Evolutionary conservation across 306 rosid species (phyloP).

Genomic region (Inga leiocalycina): DNA sequence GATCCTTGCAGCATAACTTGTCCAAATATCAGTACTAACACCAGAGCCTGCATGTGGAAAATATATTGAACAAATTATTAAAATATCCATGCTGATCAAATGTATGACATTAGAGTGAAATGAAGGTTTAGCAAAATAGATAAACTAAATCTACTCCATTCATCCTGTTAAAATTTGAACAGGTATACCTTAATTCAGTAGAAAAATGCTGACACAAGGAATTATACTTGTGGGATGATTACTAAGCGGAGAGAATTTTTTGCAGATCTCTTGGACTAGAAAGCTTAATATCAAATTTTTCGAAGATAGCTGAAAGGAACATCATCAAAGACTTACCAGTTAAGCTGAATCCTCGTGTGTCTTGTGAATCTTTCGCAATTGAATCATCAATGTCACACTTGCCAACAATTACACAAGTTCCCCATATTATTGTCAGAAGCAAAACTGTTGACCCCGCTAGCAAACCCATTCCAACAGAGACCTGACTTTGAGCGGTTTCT

Average conservation of each 20-base stretch:
- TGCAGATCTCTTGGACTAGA: not conserved
- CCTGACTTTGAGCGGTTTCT: constrained; percentile 74
- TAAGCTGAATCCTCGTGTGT: constrained; percentile 56
- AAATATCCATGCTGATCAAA: constrained; percentile 16
- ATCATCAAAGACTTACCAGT: constrained; percentile 45
- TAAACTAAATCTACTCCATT: not conserved
- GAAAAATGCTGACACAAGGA: not conserved
- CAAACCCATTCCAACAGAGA: constrained; percentile 78
- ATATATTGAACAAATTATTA: constrained; percentile 2
- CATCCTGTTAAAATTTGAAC: not conserved
- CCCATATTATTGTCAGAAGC: constrained; percentile 78
- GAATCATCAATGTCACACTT: constrained; percentile 68
- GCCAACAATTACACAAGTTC: constrained; percentile 68
- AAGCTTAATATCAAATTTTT: not conserved
- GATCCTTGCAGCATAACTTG: constrained; percentile 81
- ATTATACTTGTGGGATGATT: constrained; percentile 22
- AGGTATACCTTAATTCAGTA: not conserved
- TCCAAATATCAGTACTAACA: constrained; percentile 93
- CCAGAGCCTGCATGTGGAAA: constrained; percentile 77
- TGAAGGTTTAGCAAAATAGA: constrained; percentile 15
- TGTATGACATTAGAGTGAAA: not conserved
- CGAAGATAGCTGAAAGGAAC: not conserved
- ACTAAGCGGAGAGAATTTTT: not conserved
- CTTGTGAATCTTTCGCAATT: constrained; percentile 55
- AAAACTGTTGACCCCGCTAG: constrained; percentile 73